Conservation (phyloP, 2,329 filamentous ascomycete species). For the Pestalotiopsis fici region DNA sequence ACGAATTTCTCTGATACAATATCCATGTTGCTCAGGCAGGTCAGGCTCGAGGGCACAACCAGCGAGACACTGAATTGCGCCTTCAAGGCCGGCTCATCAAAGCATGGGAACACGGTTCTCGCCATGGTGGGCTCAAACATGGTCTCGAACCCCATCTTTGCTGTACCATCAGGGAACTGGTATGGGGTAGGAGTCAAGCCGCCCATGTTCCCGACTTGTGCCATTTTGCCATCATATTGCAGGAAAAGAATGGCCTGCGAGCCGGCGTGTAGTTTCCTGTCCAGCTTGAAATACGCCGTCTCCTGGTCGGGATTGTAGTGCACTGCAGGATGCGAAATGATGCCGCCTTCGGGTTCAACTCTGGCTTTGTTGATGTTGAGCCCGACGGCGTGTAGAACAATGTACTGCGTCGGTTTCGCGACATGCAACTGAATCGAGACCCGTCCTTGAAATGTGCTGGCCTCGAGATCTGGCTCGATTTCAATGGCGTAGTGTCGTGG, state of each 20-base stretch:
- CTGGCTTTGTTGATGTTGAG: not conserved
- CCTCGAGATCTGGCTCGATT: conserved; percentile 2
- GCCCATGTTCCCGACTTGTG: conserved; percentile 1
- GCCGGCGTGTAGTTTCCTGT: not conserved
- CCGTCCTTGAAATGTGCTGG: not conserved
- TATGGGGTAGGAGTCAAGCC: conserved; percentile 8
- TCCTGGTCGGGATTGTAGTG: conserved; percentile 5
- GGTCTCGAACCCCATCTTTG: conserved; percentile 11
- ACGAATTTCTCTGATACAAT: not conserved
- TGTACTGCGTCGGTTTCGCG: not conserved
- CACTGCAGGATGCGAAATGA: not conserved
- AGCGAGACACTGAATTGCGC: conserved; percentile 68
- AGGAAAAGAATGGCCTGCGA: not conserved
- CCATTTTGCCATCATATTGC: not conserved
- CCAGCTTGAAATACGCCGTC: not conserved
- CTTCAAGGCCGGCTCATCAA: conserved; percentile 73
- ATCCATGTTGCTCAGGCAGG: conserved; percentile 69
- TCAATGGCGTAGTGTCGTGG: conserved; percentile 7
- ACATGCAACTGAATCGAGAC: not conserved
- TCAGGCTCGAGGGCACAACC: conserved; percentile 65
- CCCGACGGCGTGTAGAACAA: conserved; percentile 4
- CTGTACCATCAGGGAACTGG: not conserved
- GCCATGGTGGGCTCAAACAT: conserved; percentile 68
- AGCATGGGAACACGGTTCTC: conserved; percentile 67
- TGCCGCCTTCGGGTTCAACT: not conserved